Conservation (phyloP, 2,329 filamentous ascomycete genomes). For the Mycosphaerella sp. region DNA sequence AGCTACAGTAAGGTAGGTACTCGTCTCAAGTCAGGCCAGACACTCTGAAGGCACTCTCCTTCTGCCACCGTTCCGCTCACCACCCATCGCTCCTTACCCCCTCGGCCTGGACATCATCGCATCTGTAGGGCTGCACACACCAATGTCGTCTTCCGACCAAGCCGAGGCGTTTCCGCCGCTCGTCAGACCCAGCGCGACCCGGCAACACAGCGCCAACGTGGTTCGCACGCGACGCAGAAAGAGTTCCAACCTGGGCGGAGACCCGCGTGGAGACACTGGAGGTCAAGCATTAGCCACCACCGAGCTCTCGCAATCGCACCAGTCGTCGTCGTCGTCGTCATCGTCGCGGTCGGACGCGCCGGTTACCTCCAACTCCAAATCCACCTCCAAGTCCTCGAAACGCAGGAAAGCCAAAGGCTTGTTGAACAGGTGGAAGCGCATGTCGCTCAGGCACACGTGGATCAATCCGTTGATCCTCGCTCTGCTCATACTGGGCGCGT, state of each 20-base stretch:
- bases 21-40: no score
- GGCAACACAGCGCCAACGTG: slow-evolving; percentile 16
- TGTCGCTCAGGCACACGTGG: slow-evolving; percentile 53
- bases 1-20: no score
- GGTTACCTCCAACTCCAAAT: slow-evolving; percentile 13
- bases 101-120: neutral
- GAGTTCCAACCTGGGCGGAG: slow-evolving; percentile 43
- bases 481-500: slow-evolving; percentile 57
- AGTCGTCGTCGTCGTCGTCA: no score
- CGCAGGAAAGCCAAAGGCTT: slow-evolving; percentile 42
- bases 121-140: neutral
- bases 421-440: slow-evolving; percentile 42
- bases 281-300: slow-evolving; percentile 46
- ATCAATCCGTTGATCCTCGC: slow-evolving; percentile 64
- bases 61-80: no score
- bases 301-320: slow-evolving; percentile 9
- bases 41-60: no score
- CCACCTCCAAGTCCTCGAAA: slow-evolving; percentile 38
- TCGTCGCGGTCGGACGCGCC: slow-evolving; percentile 13
- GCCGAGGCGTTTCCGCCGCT: slow-evolving; percentile 17
- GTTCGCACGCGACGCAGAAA: slow-evolving; percentile 22
- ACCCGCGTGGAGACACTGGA: slow-evolving; percentile 49
- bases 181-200: slow-evolving; percentile 11
- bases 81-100: no score
- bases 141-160: slow-evolving; percentile 13